These are phyloP conservation scores for peach (Prunus persica) DNA, from an alignment of 306 rosid genomes.

Conservation along the genomic window Prunus_persica_NCBIv2 NC_034009.1:42211501-42212000, in stretches of 20 bases:
- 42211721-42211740: background rate
- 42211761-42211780: background rate
- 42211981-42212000: background rate
- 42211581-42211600: slow-evolving; percentile 32
- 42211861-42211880: background rate
- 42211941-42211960: background rate
- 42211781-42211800: background rate
- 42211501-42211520: slow-evolving; percentile 57
- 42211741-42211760: background rate
- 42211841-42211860: background rate
- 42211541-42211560: slow-evolving; percentile 48
- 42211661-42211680: slow-evolving; percentile 13
- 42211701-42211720: slow-evolving; percentile 12
- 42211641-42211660: slow-evolving; percentile 12
- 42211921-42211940: background rate
- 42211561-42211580: slow-evolving; percentile 49
- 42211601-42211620: slow-evolving; percentile 28
- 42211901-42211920: background rate
- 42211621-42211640: slow-evolving; percentile 6
- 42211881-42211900: background rate
- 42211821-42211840: background rate
- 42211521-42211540: slow-evolving; percentile 39
- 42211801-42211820: background rate
- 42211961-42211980: background rate
- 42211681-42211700: slow-evolving; percentile 16